Evolutionary conservation across 352 stramenopile genomes (phyloP).

Genomic region (Pythium sp.): DNA sequence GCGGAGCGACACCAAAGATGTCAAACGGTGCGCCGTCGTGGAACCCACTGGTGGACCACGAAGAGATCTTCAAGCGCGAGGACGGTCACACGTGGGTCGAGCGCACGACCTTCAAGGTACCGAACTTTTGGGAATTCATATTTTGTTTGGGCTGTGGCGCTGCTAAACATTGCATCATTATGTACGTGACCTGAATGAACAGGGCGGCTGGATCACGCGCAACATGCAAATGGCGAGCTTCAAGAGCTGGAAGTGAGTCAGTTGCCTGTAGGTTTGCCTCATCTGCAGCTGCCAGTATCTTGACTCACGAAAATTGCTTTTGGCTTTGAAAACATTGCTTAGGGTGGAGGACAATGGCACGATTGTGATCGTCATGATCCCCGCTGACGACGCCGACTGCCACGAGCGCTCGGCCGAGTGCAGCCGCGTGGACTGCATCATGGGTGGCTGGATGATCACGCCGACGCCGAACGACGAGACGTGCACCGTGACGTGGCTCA

Average conservation of each 20-base stretch:
- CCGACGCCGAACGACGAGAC: conserved; percentile 57
- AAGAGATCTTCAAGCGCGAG: conserved; percentile 47
- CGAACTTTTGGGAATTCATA: neutral
- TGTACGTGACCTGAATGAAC: neutral
- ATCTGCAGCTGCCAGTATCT: neutral
- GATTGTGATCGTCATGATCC: conserved; percentile 68
- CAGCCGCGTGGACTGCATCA: conserved; percentile 55
- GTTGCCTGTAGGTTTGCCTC: neutral
- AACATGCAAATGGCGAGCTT: conserved; percentile 55
- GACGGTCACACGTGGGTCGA: conserved; percentile 56
- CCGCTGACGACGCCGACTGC: conserved; percentile 42
- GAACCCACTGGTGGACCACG: conserved; percentile 45
- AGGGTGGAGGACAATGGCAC: conserved; percentile 67
- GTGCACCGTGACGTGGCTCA: conserved; percentile 74
- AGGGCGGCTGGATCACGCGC: conserved; percentile 29
- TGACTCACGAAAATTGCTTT: neutral
- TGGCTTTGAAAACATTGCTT: neutral
- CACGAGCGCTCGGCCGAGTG: conserved; percentile 9
- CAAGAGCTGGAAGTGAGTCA: conserved; percentile 68
- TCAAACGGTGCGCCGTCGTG: conserved; percentile 10
- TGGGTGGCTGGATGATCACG: conserved; percentile 65
- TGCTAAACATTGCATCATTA: neutral
- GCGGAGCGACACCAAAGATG: neutral
- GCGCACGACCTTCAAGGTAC: conserved; percentile 52
- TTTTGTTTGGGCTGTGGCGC: neutral